Conservation (phyloP, 805 yeast species). For the Candida maesae region DNA sequence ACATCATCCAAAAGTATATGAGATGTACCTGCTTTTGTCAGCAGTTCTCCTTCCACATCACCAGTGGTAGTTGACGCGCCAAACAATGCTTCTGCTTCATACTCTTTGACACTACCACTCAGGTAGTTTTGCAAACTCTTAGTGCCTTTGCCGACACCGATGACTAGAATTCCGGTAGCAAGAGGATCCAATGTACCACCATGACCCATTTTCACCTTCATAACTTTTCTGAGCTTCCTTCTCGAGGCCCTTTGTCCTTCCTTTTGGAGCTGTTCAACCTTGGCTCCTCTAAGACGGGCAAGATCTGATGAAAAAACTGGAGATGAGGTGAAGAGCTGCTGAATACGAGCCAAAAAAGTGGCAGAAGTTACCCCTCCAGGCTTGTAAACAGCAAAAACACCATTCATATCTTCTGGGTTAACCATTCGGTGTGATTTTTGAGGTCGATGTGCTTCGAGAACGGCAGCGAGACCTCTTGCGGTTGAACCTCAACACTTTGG, state of each 20-base stretch:
- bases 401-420: conserved; percentile 56
- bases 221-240: conserved; percentile 44
- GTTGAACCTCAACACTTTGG: too few species aligned
- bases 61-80: conserved; percentile 94
- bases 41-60: conserved; percentile 82
- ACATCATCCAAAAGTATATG: conserved; percentile 57
- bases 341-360: conserved; percentile 63
- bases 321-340: conserved; percentile 57
- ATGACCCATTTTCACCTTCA: conserved; percentile 87
- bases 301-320: conserved; percentile 53
- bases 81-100: conserved; percentile 78
- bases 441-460: too few species aligned
- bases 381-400: conserved; percentile 87
- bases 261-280: conserved; percentile 36
- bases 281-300: conserved; percentile 43
- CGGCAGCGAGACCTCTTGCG: too few species aligned
- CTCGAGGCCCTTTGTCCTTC: conserved; percentile 45
- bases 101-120: conserved; percentile 70
- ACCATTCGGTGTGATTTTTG: conserved; percentile 2
- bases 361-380: conserved; percentile 85
- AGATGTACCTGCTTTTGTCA: conserved; percentile 51
- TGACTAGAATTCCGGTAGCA: conserved; percentile 90
- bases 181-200: conserved; percentile 97
- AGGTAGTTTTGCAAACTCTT: conserved; percentile 71
- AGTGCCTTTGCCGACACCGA: conserved; percentile 93